Evolutionary conservation across 2,329 filamentous ascomycete genomes (phyloP), one percentile per base, ranked within the genome.

Genomic region (Xylariaceae sp.): DNA sequence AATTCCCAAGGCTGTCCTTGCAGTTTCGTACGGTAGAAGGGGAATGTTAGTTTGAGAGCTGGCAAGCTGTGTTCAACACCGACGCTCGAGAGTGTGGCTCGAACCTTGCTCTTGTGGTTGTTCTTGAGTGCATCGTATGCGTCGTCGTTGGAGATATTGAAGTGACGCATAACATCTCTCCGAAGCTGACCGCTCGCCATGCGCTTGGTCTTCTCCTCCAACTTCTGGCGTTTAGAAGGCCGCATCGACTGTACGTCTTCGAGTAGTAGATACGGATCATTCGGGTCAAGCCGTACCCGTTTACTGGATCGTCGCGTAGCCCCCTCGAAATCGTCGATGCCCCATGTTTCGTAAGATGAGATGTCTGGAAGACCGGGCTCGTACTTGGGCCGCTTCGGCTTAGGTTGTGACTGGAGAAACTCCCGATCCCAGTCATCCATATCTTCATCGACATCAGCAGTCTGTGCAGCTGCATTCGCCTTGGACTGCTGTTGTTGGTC

Each of bases 81-180:
- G 61, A 96, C 86, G 69, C 93, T 94, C 41, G 92, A 92, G 59
- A 99, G 85, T 1, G 92, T 96, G 49, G 92, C 95, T 65, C 95
- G 87, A 60, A 99, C 91, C 75, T 96, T 98, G 81, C 91, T 92
- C 76, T 96, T 92, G 70, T 96, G 93, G 70, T 97, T 98, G 74
- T 96, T 92, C 75, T 98, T 98, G 40, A 99, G 84, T 58, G 92
- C 86, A 70, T 98, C 93, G 73, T 99, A 99, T 1, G 93, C 93
- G 57, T 95, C 90, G 69, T 99, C 95, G 62, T 98, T 98, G 26
- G 93, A 96, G 56, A 96, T 90, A 71, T 98, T 98, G 81, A 96
- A 99, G 37, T 94, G 88, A 65, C 89, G 85, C 33, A 85, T 85
- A 31, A 96, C 82, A 53, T 91, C 87, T 52, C 88, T 89, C 3